Base-by-base conservation (phyloP, 495 filamentous ascomycete species). In the Venustampulla echinocandica region DNA sequence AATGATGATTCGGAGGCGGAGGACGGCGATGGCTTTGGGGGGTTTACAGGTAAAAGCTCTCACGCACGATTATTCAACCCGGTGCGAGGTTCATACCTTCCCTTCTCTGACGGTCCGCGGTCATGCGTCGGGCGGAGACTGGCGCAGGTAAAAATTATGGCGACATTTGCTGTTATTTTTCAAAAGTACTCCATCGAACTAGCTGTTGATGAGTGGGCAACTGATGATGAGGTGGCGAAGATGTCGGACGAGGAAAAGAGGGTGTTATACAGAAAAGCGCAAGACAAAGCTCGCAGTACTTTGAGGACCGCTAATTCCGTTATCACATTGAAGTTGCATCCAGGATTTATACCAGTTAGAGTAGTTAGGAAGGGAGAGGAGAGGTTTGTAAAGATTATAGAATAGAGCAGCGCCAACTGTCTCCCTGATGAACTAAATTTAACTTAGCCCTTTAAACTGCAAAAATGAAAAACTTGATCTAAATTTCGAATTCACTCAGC, bases 101-200 rank as follows among this genome's bases (percentile, higher is more conserved):
- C 87, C 0, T 90, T 88, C 62, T 80, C 76, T 38, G 83, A 86
- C 20, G 85, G 87, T 1, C 65, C 73, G 24, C 72, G 77, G 47
- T 77, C 80, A 50, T 92, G 82, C 64, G 70, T 79, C 52, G 85
- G 73, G 48, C 72, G 75, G 44, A 74, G 76, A 53, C 85, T 90
- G 52, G 84, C 85, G 11, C 82, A 88, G 63, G 86, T 88, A 50
- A 83, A 92, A 59, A 67, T 84, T 34, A 66, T 77, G 23, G 82
- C 81, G 0, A 82, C 77, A 46, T 68, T 92, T 43, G 73, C 81
- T 1, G 71, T 77, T 9, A 63, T 89, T 6, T 82, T 87, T 46
- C 68, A 73, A 43, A 62, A 70, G 24, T 82, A 79, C 60, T 78
- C 70, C 49, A 66, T 87, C 10, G 79, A 85, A 63, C 69, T 88